Evolutionary conservation across 352 stramenopile species (phyloP).

Genomic region (Phytophthora rubi): DNA sequence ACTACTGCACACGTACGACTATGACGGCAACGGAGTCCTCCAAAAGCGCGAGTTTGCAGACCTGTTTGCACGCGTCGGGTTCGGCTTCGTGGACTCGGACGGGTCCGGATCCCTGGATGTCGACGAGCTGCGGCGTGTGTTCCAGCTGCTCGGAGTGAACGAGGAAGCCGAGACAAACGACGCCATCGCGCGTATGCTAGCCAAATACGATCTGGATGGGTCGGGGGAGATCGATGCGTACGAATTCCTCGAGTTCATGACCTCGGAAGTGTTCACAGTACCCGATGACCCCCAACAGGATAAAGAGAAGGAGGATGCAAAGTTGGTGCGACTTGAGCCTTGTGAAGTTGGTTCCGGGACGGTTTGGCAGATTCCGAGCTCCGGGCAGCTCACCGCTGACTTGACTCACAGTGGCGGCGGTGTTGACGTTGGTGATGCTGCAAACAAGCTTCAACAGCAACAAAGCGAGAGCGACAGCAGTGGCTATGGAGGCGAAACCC

Average conservation of each 20-base stretch:
- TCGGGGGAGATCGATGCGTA: slow-evolving; percentile 77
- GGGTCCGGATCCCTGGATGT: slow-evolving; percentile 59
- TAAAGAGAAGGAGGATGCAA: slow-evolving; percentile 4
- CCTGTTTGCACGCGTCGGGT: slow-evolving; percentile 63
- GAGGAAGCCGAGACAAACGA: slow-evolving; percentile 50
- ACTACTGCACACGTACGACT: slow-evolving; percentile 62
- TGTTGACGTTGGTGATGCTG: neutral
- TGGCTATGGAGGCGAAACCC: slow-evolving; percentile 4
- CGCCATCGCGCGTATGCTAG: slow-evolving; percentile 46
- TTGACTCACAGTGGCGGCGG: slow-evolving; percentile 31
- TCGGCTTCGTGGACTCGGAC: slow-evolving; percentile 66
- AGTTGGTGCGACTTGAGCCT: slow-evolving; percentile 12
- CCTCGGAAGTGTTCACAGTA: slow-evolving; percentile 45
- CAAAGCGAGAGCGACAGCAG: neutral
- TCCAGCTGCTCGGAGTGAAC: slow-evolving; percentile 58
- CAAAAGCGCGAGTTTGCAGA: slow-evolving; percentile 61
- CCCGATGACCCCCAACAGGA: slow-evolving; percentile 4
- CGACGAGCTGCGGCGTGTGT: slow-evolving; percentile 54
- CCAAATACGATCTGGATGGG: slow-evolving; percentile 69
- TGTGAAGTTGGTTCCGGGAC: slow-evolving; percentile 34
- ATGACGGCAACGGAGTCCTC: slow-evolving; percentile 50
- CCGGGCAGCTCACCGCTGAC: slow-evolving; percentile 44
- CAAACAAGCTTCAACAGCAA: neutral
- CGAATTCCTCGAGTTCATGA: slow-evolving; percentile 84
- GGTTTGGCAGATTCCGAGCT: slow-evolving; percentile 50